These are phyloP conservation scores for Globisporangium recalcitrans DNA, from an alignment of 352 stramenopile species.

Conservation along the genomic window DNA sequence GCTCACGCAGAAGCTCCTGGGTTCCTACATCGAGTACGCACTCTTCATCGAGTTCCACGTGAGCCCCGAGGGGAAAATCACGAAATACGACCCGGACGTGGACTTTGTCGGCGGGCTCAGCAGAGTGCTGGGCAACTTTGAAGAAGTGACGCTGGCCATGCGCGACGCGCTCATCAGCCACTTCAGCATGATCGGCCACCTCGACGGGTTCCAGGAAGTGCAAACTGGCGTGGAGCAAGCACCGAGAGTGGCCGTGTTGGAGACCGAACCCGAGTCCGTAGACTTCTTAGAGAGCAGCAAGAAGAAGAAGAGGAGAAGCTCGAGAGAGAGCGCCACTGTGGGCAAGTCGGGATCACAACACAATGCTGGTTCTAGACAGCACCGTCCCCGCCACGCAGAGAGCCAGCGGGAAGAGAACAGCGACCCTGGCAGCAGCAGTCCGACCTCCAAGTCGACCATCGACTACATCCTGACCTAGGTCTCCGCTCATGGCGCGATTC, in stretches of 20 bases:
- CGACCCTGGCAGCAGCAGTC: not conserved
- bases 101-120: slow-evolving; percentile 19
- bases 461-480: slow-evolving; percentile 5
- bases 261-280: not conserved
- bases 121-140: slow-evolving; percentile 13
- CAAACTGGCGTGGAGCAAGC: not conserved
- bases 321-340: not conserved
- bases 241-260: not conserved
- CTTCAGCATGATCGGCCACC: slow-evolving; percentile 10
- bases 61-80: slow-evolving; percentile 11
- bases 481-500: too few species aligned
- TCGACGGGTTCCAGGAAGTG: not conserved
- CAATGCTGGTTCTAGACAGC: too few species aligned
- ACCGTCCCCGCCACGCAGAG: not conserved
- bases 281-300: not conserved
- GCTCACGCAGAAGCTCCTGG: slow-evolving; percentile 12
- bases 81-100: slow-evolving; percentile 15
- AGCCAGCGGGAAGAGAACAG: not conserved
- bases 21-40: slow-evolving; percentile 21
- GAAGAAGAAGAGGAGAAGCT: not conserved
- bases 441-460: not conserved
- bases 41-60: slow-evolving; percentile 18
- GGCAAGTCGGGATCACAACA: too few species aligned
- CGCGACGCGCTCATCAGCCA: slow-evolving; percentile 11
- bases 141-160: slow-evolving; percentile 7